Base-by-base conservation (phyloP, 768 basidiomycete genomes). In the Xerocomellus dryophilus region DNA sequence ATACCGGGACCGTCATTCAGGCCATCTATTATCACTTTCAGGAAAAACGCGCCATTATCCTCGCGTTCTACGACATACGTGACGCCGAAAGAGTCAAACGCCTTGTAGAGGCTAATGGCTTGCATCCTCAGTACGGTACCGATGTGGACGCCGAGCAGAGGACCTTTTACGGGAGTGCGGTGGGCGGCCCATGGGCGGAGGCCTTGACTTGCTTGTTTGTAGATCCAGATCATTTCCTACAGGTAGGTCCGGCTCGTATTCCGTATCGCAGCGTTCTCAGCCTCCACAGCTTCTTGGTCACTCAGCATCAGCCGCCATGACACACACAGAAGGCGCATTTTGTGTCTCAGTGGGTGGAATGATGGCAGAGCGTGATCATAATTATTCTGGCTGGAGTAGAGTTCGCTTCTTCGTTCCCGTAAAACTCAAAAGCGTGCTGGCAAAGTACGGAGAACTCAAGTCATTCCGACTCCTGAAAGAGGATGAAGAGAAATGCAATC, bases 1-100 rank as follows among this genome's bases (percentile, higher is more conserved):
- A 67, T 17, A 11, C 61, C 7, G 50, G 58, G 17, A 64, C 66
- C 34, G 66, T 67, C 44, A 76, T 87, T 52, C 82, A 84, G 63
- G 82, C 82, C 9, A 76, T 86, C 46, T 81, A 80, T 58, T 75
- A 77, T 34, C 77, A 78, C 32, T 77, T 76, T 56, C 79, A 79
- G 47, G 71, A 74, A 45, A 73, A 74, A 10, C 73, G 80, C 35
- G 84, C 84, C 7, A 69, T 80, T 40, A 70, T 86, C 42, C 73
- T 86, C 55, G 79, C 83, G 7, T 86, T 87, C 58, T 81, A 78
- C 67, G 84, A 88, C 58, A 65, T 78, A 41, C 78, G 84, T 47
- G 72, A 83, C 45, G 79, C 84, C 3, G 72, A 72, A 38, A 74
- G 73, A 7, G 81, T 81, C 27, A 75, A 77, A 45, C 63, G 60